Evolutionary conservation across 1,284 basidiomycete species (phyloP), one percentile per base, ranked within the genome.

Genomic region (Ganoderma resinaceum): DNA sequence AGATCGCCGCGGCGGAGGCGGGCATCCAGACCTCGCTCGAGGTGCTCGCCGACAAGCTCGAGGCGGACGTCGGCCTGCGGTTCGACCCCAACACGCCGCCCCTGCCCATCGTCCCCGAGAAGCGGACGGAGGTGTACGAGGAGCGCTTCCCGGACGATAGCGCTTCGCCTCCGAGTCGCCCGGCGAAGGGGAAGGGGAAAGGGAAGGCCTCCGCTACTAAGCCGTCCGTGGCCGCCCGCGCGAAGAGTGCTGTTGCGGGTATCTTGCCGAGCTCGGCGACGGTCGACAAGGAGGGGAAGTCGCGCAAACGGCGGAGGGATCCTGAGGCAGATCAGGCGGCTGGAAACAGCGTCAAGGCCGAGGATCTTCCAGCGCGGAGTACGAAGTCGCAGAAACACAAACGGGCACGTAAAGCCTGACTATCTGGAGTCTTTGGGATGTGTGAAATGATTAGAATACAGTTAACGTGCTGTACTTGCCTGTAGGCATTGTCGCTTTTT

Each of bases 121-220:
- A 38, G 37, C 18, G 58, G 58, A 60, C 58, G 58, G 58, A 60
- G 23, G n/a, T 60, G 11, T 60, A 60, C 37, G 58, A 40, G 37
- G 58, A 60, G 37, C 52, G 29, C 2, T 29, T 55, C 29, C 29
- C 26, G 29, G 52, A 12, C 52, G 52, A 29, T 12, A 12, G 37
- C 37, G 37, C 37, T 38, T 12, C 9, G 6, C 9, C 37, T 38
- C n/a, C n/a, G n/a, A n/a, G n/a, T n/a, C n/a, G n/a, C n/a, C n/a
- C n/a, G n/a, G n/a, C n/a, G n/a, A n/a, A n/a, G n/a, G n/a, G n/a
- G n/a, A n/a, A n/a, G n/a, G n/a, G n/a, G n/a, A n/a, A n/a, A n/a
- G n/a, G n/a, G n/a, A n/a, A n/a, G 29, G 9, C 52, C 16, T 6
- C 52, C 1, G 29, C 26, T 20, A 16, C 52, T 7, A 55, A 33